Conservation (phyloP, 2,329 filamentous ascomycete genomes). For the Colletotrichum sp. region DNA sequence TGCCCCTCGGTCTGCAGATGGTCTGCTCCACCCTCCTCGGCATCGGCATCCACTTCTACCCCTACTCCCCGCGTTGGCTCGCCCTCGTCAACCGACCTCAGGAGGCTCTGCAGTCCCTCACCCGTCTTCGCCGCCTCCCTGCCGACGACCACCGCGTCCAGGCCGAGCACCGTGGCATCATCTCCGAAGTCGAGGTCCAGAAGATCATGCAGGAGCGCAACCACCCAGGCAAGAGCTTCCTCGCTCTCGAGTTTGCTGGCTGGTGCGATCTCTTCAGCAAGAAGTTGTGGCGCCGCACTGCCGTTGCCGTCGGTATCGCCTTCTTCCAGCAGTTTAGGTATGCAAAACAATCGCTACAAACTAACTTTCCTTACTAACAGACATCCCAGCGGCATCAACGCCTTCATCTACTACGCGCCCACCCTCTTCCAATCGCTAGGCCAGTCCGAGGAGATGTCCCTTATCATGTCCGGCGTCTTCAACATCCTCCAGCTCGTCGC, state of each 20-base stretch:
- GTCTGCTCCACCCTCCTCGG: conserved; percentile 42
- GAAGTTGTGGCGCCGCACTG: conserved; percentile 46
- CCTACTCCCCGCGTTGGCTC: conserved; percentile 52
- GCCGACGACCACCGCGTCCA: conserved; percentile 46
- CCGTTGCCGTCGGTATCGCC: conserved; percentile 37
- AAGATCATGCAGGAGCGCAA: conserved; percentile 41
- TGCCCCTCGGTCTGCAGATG: conserved; percentile 54
- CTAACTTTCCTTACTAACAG: background rate
- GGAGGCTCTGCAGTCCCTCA: conserved; percentile 41
- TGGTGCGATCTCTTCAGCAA: conserved; percentile 54
- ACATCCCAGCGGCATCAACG: conserved; percentile 23
- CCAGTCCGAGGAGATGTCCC: conserved; percentile 28
- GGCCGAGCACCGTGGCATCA: conserved; percentile 53
- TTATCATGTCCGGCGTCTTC: conserved; percentile 38
- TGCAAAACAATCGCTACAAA: rapidly evolving
- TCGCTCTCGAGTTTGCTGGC: conserved; percentile 47
- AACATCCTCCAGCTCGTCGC: conserved; percentile 39
- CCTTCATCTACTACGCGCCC: conserved; percentile 31
- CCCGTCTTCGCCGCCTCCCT: conserved; percentile 46
- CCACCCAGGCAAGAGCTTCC: conserved; percentile 35
- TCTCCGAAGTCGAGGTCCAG: conserved; percentile 52
- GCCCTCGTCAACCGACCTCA: conserved; percentile 39
- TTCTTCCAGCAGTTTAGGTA: conserved; percentile 28
- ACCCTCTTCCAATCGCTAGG: conserved; percentile 32
- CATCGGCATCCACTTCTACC: conserved; percentile 48